Conservation (phyloP, 768 basidiomycete species). For the Leccinum pellstonianum region DNA sequence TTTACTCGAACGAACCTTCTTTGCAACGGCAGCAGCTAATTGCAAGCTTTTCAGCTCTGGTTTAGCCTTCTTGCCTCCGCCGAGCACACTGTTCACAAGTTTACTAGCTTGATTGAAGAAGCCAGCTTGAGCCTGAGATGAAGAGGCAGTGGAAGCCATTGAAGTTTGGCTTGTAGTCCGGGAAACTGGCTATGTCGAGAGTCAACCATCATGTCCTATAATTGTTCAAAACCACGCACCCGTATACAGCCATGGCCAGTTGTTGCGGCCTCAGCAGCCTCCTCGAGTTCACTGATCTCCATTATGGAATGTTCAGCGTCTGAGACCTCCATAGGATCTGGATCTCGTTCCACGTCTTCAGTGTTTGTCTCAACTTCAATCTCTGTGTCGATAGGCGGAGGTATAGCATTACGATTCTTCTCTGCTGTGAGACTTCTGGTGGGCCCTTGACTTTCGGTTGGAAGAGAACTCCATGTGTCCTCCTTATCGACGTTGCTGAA, state of each 20-base stretch:
- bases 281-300: constrained; percentile 39
- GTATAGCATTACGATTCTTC: constrained; percentile 4
- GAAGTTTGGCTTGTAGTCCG: constrained; percentile 58
- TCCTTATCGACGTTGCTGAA: constrained; percentile 57
- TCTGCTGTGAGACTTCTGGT: constrained; percentile 24
- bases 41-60: constrained; percentile 80
- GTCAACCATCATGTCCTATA: constrained; percentile 9
- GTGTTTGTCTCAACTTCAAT: constrained; percentile 12
- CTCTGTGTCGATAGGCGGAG: constrained; percentile 9
- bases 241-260: constrained; percentile 40
- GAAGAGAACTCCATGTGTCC: constrained; percentile 72
- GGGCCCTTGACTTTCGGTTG: constrained; percentile 52
- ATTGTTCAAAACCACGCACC: constrained; percentile 33
- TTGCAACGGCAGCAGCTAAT: constrained; percentile 78
- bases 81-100: constrained; percentile 63
- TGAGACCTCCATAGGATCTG: constrained; percentile 30
- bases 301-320: constrained; percentile 36
- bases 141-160: constrained; percentile 42
- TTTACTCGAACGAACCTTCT: constrained; percentile 61
- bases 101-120: constrained; percentile 72
- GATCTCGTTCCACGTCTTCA: constrained; percentile 14
- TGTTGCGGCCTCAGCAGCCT: constrained; percentile 38
- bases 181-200: constrained; percentile 12
- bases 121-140: constrained; percentile 48
- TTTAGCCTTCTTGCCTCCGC: constrained; percentile 68